Evolutionary conservation across 805 yeast genomes (phyloP).

Genomic region (Yarrowia bubula): DNA sequence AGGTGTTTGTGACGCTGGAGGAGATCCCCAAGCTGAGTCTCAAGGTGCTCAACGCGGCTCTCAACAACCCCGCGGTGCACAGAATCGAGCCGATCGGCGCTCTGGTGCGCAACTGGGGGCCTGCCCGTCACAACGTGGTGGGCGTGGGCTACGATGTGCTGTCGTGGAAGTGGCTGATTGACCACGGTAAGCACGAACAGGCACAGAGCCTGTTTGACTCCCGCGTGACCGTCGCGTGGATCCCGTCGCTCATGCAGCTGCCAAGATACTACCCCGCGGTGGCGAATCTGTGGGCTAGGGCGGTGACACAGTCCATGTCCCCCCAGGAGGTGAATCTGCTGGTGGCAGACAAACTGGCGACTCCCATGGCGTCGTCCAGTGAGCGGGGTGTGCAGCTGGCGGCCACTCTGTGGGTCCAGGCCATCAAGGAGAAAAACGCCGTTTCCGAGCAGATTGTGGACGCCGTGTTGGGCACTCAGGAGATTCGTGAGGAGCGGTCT

Average conservation of each 20-base stretch:
- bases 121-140: neutral
- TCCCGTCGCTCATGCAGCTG: slow-evolving; percentile 16
- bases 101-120: neutral
- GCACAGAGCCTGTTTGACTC: slow-evolving; percentile 5
- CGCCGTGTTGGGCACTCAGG: neutral
- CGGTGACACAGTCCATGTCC: neutral
- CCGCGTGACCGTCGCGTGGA: neutral
- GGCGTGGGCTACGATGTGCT: slow-evolving; percentile 15
- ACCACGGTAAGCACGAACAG: slow-evolving; percentile 23
- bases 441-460: neutral
- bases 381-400: slow-evolving; percentile 11
- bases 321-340: neutral
- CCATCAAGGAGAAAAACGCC: neutral
- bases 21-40: slow-evolving; percentile 22
- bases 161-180: slow-evolving; percentile 18
- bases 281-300: neutral
- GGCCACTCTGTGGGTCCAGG: slow-evolving; percentile 8
- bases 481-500: neutral
- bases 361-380: neutral
- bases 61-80: slow-evolving; percentile 8
- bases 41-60: slow-evolving; percentile 20
- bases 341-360: neutral
- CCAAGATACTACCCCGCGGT: slow-evolving; percentile 13
- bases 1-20: slow-evolving; percentile 16
- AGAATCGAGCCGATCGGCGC: slow-evolving; percentile 24